phyloP scores from a whole-genome alignment of 2,329 filamentous ascomycete genomes.

The Hypoxylon sp. region DNA sequence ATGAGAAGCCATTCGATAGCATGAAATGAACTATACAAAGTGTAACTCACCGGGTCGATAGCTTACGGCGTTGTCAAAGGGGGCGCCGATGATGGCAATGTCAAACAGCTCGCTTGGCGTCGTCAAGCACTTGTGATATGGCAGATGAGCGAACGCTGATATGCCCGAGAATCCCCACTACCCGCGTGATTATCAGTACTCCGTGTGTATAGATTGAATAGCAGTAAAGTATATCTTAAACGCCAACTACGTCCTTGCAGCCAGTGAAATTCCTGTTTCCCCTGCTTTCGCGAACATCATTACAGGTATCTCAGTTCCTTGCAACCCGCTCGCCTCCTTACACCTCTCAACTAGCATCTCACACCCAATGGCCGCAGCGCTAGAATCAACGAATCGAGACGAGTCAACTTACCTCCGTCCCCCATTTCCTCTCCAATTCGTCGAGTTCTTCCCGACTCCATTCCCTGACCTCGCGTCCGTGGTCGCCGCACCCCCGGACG shows the following conservation, averaged over 20 bases:
- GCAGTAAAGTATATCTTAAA: conserved; percentile 8
- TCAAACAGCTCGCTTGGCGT: conserved; percentile 73
- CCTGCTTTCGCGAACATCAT: background rate
- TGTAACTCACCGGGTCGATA: conserved; percentile 72
- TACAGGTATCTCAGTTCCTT: background rate
- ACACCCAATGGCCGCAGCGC: background rate
- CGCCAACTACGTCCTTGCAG: background rate
- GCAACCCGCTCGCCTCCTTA: background rate
- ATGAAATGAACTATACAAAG: background rate
- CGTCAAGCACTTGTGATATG: conserved; percentile 77
- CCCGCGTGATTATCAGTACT: conserved; percentile 21
- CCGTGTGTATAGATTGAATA: background rate
- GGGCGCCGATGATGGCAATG: conserved; percentile 78
- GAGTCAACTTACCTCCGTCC: conserved; percentile 61
- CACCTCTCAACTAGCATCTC: background rate
- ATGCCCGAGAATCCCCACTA: conserved; percentile 79
- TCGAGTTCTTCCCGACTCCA: conserved; percentile 65
- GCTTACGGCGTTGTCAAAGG: conserved; percentile 79
- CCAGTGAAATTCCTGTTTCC: background rate
- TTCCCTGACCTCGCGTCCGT: conserved; percentile 56
- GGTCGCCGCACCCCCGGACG: conserved; percentile 50
- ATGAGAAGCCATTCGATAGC: conserved; percentile 5
- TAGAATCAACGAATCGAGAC: background rate
- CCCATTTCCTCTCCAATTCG: conserved; percentile 69
- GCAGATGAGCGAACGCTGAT: conserved; percentile 78